These are phyloP conservation scores for Aspergillus olivimuriae DNA, from an alignment of 495 filamentous ascomycete genomes.

Conservation along the genomic window DNA sequence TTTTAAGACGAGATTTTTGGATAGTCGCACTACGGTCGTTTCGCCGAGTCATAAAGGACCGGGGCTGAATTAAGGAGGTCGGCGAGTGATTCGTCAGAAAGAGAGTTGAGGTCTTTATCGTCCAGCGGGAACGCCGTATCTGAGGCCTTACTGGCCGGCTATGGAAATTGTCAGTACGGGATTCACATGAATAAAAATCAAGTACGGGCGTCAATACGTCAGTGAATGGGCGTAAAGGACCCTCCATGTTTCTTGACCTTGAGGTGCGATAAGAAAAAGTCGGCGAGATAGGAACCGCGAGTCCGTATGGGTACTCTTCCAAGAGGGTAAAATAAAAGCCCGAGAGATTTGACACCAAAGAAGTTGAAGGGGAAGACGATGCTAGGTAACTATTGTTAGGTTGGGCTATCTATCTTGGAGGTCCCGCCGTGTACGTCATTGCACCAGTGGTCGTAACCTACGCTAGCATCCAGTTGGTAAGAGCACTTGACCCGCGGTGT, in stretches of 20 bases:
- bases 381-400: too few relatives aligned
- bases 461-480: too few relatives aligned
- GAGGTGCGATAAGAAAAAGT: not conserved
- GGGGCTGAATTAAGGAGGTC: slow-evolving; percentile 16
- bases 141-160: not conserved
- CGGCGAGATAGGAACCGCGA: not conserved
- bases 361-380: too few relatives aligned
- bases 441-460: too few relatives aligned
- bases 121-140: not conserved
- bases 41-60: slow-evolving; percentile 6
- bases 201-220: not conserved
- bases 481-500: too few relatives aligned
- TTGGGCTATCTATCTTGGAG: too few relatives aligned
- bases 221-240: not conserved
- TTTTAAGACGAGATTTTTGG: slow-evolving; percentile 12
- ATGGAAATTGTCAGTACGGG: not conserved
- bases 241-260: not conserved
- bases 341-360: too few relatives aligned
- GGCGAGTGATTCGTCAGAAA: too few relatives aligned
- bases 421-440: too few relatives aligned
- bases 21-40: slow-evolving; percentile 17
- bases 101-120: not conserved
- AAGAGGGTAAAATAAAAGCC: not conserved
- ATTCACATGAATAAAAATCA: not conserved
- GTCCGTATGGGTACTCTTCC: not conserved